These are phyloP conservation scores for Solanum chilense DNA, from an alignment of 257 asterid species.

Conservation along the genomic window DNA sequence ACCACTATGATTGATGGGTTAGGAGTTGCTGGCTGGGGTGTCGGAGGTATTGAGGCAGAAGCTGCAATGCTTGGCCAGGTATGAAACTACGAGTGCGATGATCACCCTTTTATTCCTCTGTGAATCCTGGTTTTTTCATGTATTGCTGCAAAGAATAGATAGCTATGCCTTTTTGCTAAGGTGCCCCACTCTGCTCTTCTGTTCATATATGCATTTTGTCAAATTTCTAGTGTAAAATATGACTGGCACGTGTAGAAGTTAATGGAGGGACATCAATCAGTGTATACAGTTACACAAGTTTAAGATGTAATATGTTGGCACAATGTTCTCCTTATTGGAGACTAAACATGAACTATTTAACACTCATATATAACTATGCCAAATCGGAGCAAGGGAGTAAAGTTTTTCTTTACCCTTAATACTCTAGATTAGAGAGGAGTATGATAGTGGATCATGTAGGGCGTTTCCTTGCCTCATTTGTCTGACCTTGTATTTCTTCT, in stretches of 20 bases:
- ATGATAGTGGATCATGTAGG: not conserved
- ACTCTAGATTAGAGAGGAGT: not conserved
- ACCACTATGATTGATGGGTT: constrained; percentile 97
- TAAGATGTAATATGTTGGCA: not conserved
- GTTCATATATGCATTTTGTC: not conserved
- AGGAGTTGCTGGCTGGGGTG: constrained; percentile 99
- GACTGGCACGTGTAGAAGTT: not conserved
- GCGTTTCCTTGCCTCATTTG: not conserved
- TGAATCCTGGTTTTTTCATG: not conserved
- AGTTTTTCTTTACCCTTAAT: not conserved
- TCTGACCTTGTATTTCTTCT: not conserved
- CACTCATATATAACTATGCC: not conserved
- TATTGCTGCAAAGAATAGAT: not conserved
- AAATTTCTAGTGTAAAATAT: not conserved
- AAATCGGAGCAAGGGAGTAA: not conserved
- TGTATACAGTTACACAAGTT: not conserved
- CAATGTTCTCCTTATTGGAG: not conserved
- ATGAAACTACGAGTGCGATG: not conserved
- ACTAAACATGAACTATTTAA: not conserved
- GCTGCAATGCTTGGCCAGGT: constrained; percentile 99
- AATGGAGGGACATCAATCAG: not conserved
- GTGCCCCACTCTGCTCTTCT: not conserved
- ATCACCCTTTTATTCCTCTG: not conserved
- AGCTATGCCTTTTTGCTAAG: not conserved
- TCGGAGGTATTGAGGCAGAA: constrained; percentile 98